Evolutionary conservation across 2,329 filamentous ascomycete genomes (phyloP), one percentile per base, ranked within the genome.

Genomic region (Lecanosticta acicola): DNA sequence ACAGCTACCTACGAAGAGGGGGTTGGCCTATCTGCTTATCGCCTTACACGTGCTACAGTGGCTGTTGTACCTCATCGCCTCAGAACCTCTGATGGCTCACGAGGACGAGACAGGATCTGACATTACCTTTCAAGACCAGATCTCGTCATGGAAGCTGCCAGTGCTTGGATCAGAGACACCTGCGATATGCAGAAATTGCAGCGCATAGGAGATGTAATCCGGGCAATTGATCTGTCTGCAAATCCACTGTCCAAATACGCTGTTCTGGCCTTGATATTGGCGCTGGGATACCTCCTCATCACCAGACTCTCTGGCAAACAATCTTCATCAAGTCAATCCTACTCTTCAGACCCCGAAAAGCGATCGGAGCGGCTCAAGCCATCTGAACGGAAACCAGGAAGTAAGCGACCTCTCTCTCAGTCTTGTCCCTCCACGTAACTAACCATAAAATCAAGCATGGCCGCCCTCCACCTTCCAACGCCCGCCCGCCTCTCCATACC

Each of bases 401-500:
- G 76, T 78, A 66, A 44, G 58, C 50, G 5, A 14, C 20, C 7
- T 32, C 39, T 29, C 1, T 7, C 33, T 33, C 14, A 3, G 18
- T 24, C 4, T 5, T 18, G 11, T 35, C 5, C 16, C 4, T 19
- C 45, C 3, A 21, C 34, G 33, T 37, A 10, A 14, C 41, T 39
- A 42, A 37, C 14, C 20, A 18, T 34, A 37, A 47, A 50, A 11
- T 17, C 49, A 60, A 69, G 74, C 74, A 68, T 85, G 81, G 81
- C 65, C 57, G 3, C 75, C 79, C 0, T 74, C 71, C 10, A 55
- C 68, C 42, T 88, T 84, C 70, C 72, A 74, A 48, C 71, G 80
- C 2, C 83, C 84, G 1, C 62, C 68, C 1, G 79, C 83, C 3
- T 43, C 67, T 0, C 79, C 85, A 0, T 87, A 85, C 57, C 78